Evolutionary conservation across 768 basidiomycete genomes (phyloP), one percentile per base, ranked within the genome.

Genomic region (Suillus subaureus): DNA sequence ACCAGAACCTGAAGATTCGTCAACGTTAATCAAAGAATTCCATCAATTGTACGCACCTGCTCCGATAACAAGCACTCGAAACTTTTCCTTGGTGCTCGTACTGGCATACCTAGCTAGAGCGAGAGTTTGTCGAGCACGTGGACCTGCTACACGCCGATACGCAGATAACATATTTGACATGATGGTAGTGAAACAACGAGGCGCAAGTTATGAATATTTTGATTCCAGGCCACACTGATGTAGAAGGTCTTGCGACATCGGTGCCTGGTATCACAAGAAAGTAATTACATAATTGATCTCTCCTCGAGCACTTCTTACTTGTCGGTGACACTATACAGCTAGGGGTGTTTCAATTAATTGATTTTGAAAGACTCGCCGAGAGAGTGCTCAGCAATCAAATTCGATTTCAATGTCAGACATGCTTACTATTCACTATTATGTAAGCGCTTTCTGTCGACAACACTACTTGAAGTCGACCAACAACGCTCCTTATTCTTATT

Each of bases 31-130:
- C n/a, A 28, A 35, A 43, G 21, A 6, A 35, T 51, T 51, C 40
- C 12, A 35, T 47, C 13, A 47, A 64, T 56, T 39, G 16, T 40
- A 42, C 85, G 70, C 72, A 89, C 97, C 97, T 76, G 84, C 96
- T 62, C 97, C 97, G 26, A 98, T 81, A 49, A 98, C 87, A 33
- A 98, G 79, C 40, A 98, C 82, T 78, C 92, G 96, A 81, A 86
- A 93, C 71, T 88, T 91, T 68, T 84, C 79, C 68, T 79, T 82
- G 23, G 67, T 51, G 40, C 62, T 18, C 18, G 75, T 73, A 61
- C 75, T 78, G 11, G 67, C 72, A 35, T 62, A 69, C 51, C 77
- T 71, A 37, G 65, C 65, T 23, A 64, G 56, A 47, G 65, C n/a
- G 26, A 39, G 64, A 61, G 40, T 47, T 39, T 51, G 60, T 40